Percentiles rank a stretch among this genome's conserved stretches.
Conservation (phyloP, 495 filamentous ascomycete species). For the Geopyxis carbonaria region DNA sequence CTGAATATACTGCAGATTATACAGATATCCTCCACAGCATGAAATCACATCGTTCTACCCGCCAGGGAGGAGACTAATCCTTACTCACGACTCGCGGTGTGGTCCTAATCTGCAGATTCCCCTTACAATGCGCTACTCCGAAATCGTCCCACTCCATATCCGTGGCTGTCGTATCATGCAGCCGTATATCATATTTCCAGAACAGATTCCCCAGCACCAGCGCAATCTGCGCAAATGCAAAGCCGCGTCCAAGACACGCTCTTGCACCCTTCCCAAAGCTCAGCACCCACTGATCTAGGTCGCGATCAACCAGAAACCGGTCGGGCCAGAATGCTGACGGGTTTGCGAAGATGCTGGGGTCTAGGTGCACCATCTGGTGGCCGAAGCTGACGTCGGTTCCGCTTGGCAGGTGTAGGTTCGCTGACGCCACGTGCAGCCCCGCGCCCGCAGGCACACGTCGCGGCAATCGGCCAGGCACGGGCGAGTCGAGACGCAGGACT, state of each 20-base stretch:
- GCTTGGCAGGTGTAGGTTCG: conserved; percentile 4
- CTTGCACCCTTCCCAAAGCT: conserved; percentile 32
- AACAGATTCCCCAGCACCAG: conserved; percentile 31
- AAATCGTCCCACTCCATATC: conserved; percentile 11
- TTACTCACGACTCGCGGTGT: too few relatives aligned
- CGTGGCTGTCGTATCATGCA: conserved; percentile 18
- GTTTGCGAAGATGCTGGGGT: background rate
- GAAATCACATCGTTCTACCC: too few relatives aligned
- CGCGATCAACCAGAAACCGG: background rate
- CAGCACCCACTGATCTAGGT: conserved; percentile 21
- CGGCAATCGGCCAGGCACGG: conserved; percentile 5
- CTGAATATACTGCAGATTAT: too few relatives aligned
- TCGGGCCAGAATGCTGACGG: background rate
- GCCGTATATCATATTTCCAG: conserved; percentile 27
- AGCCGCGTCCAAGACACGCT: conserved; percentile 30
- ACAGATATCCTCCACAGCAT: too few relatives aligned
- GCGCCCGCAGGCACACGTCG: conserved; percentile 9
- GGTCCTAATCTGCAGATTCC: conserved; percentile 8
- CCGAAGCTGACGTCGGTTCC: conserved; percentile 2
- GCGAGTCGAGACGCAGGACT: background rate
- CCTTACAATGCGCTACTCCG: conserved; percentile 1
- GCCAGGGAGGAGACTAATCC: too few relatives aligned
- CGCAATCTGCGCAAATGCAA: conserved; percentile 34
- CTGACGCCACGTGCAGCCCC: conserved; percentile 1
- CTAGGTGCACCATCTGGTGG: background rate